phyloP scores from a whole-genome alignment of 1,139 yeast genomes.

The Nakaseomyces delphensis region DNA sequence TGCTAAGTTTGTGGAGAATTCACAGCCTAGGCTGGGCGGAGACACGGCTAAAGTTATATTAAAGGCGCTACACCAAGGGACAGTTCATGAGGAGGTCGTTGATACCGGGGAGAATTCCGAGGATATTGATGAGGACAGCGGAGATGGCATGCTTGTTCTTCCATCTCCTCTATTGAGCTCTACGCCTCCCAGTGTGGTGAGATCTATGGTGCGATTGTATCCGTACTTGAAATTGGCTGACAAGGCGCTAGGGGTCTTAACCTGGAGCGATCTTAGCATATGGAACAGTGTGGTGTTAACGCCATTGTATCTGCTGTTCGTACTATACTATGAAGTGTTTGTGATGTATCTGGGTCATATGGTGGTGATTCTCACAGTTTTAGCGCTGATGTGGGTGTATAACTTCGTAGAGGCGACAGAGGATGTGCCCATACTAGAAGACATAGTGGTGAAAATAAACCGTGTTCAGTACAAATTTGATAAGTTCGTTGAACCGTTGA shows the following conservation, averaged over 20 bases:
- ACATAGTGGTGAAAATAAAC: conserved; percentile 73
- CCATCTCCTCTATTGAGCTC: conserved; percentile 59
- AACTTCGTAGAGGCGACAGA: conserved; percentile 1
- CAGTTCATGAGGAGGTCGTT: conserved; percentile 15
- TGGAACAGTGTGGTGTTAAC: conserved; percentile 67
- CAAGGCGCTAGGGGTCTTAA: conserved; percentile 57
- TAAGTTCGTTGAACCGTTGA: conserved; percentile 66
- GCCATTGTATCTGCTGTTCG: conserved; percentile 47
- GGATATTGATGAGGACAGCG: conserved; percentile 9
- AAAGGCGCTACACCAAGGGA: conserved; percentile 24
- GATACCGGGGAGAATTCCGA: conserved; percentile 8
- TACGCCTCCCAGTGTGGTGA: conserved; percentile 87
- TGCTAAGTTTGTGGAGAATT: conserved; percentile 27
- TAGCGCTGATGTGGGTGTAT: conserved; percentile 37
- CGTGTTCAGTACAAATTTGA: conserved; percentile 70
- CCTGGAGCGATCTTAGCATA: conserved; percentile 86
- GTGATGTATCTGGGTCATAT: conserved; percentile 77
- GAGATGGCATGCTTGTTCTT: conserved; percentile 11
- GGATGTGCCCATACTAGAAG: conserved; percentile 65
- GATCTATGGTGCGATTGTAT: conserved; percentile 70
- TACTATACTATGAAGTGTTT: conserved; percentile 64
- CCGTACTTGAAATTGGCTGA: conserved; percentile 73
- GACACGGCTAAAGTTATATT: conserved; percentile 24
- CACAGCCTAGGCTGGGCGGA: conserved; percentile 25
- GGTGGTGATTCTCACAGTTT: conserved; percentile 56